Evolutionary conservation across 768 basidiomycete species (phyloP), one percentile per base, ranked within the genome.

Genomic region (Hydnomerulius pinastri): DNA sequence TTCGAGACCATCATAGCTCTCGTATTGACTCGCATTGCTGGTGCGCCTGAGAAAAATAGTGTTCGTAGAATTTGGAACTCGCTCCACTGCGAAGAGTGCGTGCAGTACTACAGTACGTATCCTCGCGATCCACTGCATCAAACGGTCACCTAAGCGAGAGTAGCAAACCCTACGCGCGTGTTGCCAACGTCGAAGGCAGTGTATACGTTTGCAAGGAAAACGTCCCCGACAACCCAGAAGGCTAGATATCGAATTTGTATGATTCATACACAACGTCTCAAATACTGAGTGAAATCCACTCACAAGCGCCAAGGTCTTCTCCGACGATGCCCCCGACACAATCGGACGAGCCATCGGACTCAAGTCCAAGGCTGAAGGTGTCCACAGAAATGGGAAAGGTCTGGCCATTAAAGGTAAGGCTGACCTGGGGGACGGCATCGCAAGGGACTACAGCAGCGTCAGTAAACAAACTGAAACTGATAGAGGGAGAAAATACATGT

Each of bases 131-230:
- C n/a, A n/a, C n/a, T n/a, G n/a, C n/a, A n/a, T n/a, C n/a, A n/a
- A n/a, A n/a, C n/a, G n/a, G n/a, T 17, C 40, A 27, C 10, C 41
- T 50, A 60, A 25, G 47, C 54, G 6, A 57, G 55, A 4, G 18
- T 11, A 8, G 73, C 74, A 46, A 76, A 74, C 18, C 73, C 71
- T 9, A 76, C 73, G 21, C 47, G 60, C 1, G 33, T 54, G 28
- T 70, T 68, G 1, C 63, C 67, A 21, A 71, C 54, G 45, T 77
- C 72, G 54, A 77, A 77, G 2, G 56, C 54, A 11, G 74, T 71
- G 50, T 75, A 80, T 25, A 74, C 72, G n/a, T 67, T 67, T 43
- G 61, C 63, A 43, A 78, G 60, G 72, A 79, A 76, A 23, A 69
- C 63, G 15, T 69, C 68, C 2, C 71, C 70, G 6, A 71, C 23